A percentile compares a stretch with the other conserved stretches of the same genome.
Evolutionary conservation across 2,329 filamentous ascomycete genomes (phyloP).

Genomic region (Neofusicoccum laricinum): DNA sequence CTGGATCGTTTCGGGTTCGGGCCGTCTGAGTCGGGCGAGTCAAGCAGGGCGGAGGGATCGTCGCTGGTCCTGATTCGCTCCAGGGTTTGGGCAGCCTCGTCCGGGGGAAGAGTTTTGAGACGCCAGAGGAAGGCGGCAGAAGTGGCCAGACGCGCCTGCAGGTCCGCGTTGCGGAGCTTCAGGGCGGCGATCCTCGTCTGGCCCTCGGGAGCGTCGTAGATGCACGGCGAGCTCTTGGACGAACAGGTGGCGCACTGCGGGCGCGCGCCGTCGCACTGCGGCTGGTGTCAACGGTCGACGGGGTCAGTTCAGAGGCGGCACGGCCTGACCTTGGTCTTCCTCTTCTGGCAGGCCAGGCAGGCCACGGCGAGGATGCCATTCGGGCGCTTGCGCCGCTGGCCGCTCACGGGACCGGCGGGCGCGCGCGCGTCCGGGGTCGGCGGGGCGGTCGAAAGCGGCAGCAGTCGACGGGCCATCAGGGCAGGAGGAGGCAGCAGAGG

Average conservation of each 20-base stretch:
- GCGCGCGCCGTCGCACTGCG: background rate
- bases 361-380: slow-evolving; percentile 3
- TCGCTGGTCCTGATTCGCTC: slow-evolving; percentile 9
- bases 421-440: background rate
- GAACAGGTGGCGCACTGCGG: background rate
- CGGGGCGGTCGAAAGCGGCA: background rate
- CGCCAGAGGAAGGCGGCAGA: slow-evolving; percentile 21
- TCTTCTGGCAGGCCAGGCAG: background rate
- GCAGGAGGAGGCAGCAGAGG: background rate
- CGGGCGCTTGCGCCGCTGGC: background rate
- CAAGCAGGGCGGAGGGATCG: background rate
- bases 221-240: background rate
- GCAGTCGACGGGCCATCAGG: background rate
- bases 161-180: background rate
- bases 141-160: background rate
- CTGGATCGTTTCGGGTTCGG: background rate
- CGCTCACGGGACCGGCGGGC: background rate
- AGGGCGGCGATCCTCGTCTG: slow-evolving; percentile 1
- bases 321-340: slow-evolving; percentile 1
- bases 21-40: background rate
- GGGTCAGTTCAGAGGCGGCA: background rate
- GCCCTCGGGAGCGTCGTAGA: slow-evolving; percentile 3
- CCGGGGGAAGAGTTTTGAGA: slow-evolving; percentile 19
- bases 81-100: slow-evolving; percentile 19
- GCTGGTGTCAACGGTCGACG: background rate